Percentiles rank a stretch among this genome's conserved stretches.
These are phyloP conservation scores for Chrysosporium keratinophilum DNA, from an alignment of 2,329 filamentous ascomycete genomes.

Conservation along the genomic window DNA sequence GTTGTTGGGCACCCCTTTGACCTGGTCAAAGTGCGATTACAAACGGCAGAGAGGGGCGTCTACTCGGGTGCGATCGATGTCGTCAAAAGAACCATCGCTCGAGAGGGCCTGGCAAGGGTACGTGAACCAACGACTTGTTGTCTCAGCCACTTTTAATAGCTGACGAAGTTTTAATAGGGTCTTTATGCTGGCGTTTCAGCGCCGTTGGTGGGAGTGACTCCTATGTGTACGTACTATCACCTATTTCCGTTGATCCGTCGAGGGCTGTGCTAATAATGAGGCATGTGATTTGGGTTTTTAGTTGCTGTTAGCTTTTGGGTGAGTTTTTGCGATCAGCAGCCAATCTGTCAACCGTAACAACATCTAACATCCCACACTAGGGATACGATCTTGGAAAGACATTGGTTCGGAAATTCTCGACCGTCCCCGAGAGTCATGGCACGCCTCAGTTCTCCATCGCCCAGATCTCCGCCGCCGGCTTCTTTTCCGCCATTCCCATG, in stretches of 20 bases:
- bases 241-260: too few relatives aligned
- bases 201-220: constrained; percentile 87
- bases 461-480: constrained; percentile 84
- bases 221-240: constrained; percentile 71
- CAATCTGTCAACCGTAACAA: not conserved
- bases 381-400: constrained; percentile 94
- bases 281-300: constrained; percentile 21
- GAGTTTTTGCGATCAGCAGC: constrained; percentile 18
- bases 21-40: constrained; percentile 91
- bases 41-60: constrained; percentile 88
- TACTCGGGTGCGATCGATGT: constrained; percentile 88
- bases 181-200: constrained; percentile 96
- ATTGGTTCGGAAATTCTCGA: constrained; percentile 60
- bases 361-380: constrained; percentile 44
- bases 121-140: constrained; percentile 16
- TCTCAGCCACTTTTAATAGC: not conserved
- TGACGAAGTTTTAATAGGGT: constrained; percentile 44
- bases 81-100: constrained; percentile 74
- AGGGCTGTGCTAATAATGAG: not conserved
- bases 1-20: constrained; percentile 95
- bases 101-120: constrained; percentile 62
- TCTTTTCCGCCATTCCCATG: constrained; percentile 97
- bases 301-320: constrained; percentile 59
- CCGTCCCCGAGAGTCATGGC: constrained; percentile 51
- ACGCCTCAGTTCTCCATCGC: constrained; percentile 61